Evolutionary conservation across 2,329 filamentous ascomycete species (phyloP), one percentile per base, ranked within the genome.

Genomic region (Thermochaetoides dissita): DNA sequence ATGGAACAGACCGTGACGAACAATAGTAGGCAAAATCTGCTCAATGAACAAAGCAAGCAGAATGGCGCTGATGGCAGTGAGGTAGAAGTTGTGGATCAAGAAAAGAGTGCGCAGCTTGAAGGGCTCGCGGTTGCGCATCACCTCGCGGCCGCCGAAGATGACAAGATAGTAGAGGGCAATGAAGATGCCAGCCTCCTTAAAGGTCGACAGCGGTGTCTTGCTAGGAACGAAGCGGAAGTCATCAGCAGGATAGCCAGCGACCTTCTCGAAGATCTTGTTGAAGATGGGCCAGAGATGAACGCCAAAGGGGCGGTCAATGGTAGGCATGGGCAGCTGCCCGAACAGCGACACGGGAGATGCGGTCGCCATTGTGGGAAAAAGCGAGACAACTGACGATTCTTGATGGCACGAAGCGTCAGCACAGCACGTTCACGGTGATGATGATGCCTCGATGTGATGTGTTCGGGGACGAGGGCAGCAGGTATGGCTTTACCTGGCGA

Each of bases 41-140:
- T 96, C 91, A 54, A 87, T 67, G 63, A 93, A 96, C 54, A 98
- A 78, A 43, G 71, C 80, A 57, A 98, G 65, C 40, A 98, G 74
- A 40, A 77, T 70, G 46, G 67, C 82, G 61, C 85, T 94, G 68
- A 95, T 85, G 52, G 76, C 68, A 38, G 89, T 96, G 59, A 98
- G 71, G 68, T 88, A 79, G 57, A 96, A 81, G 74, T 98, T 98
- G 77, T 98, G 89, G 59, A 95, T 74, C 68, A 94, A 84, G 73
- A 96, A 96, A 45, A 91, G 69, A 10, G 74, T 69, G 70, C 85
- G 91, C 58, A 96, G 76, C 73, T 93, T 84, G 68, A 91, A 81
- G 17, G 89, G 73, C 59, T 81, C 72, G 49, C 85, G 77, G 57
- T 83, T 81, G 66, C 85, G 84, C 91, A 98, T 96, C 55, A 87